These are phyloP conservation scores for Thermoascus crustaceus DNA, from an alignment of 2,329 filamentous ascomycete genomes.

Conservation along the genomic window DNA sequence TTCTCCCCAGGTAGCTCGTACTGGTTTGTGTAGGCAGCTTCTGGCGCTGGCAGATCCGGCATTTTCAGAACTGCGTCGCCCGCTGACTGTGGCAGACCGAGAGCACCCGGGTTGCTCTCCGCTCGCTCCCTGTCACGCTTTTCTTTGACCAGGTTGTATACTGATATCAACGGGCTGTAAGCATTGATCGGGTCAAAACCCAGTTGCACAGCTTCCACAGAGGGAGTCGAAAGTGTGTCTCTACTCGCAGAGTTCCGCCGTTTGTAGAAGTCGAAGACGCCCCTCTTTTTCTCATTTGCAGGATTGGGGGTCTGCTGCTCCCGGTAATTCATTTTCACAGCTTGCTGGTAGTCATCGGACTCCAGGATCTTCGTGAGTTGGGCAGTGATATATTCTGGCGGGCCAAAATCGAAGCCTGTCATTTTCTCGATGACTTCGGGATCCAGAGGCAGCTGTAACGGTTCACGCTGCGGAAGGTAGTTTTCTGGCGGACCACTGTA, in stretches of 20 bases:
- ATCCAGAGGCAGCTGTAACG: conserved; percentile 77
- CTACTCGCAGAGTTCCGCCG: conserved; percentile 82
- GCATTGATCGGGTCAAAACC: conserved; percentile 86
- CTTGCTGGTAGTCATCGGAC: conserved; percentile 87
- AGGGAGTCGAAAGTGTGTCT: conserved; percentile 77
- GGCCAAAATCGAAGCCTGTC: conserved; percentile 96
- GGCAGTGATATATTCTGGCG: conserved; percentile 69
- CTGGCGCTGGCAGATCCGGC: conserved; percentile 70
- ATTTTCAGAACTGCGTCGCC: conserved; percentile 53
- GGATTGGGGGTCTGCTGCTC: conserved; percentile 51
- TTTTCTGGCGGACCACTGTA: conserved; percentile 84
- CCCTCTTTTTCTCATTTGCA: conserved; percentile 69
- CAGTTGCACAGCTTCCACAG: conserved; percentile 72
- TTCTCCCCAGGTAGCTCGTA: conserved; percentile 89
- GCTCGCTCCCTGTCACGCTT: conserved; percentile 73
- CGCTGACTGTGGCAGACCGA: conserved; percentile 49
- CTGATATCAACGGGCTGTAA: conserved; percentile 81
- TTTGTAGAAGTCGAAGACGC: conserved; percentile 97
- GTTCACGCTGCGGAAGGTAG: conserved; percentile 72
- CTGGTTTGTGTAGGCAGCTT: conserved; percentile 81
- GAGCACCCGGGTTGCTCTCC: conserved; percentile 52
- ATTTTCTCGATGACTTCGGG: conserved; percentile 78
- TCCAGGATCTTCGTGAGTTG: conserved; percentile 82
- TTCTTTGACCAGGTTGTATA: conserved; percentile 94
- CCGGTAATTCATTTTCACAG: conserved; percentile 64